Conservation (phyloP, 1,284 basidiomycete species). For the Termitomyces sp. region DNA sequence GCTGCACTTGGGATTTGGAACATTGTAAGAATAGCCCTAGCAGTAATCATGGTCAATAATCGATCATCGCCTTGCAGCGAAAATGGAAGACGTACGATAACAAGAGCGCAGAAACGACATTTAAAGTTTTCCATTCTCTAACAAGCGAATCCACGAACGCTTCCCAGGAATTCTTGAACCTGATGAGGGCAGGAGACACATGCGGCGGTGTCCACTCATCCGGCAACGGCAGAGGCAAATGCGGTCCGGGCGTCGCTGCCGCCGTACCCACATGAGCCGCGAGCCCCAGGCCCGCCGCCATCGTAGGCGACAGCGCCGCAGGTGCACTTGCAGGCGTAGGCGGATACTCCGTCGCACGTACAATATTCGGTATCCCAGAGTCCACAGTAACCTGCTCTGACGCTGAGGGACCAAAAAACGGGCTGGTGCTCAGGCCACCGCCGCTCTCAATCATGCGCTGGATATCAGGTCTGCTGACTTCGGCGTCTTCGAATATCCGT, state of each 20-base stretch:
- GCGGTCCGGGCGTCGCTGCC: conserved; percentile 16
- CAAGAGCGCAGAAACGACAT: conserved; percentile 67
- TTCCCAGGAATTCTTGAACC: conserved; percentile 73
- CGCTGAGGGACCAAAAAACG: conserved; percentile 11
- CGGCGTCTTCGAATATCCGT: conserved; percentile 67
- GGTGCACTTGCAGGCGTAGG: background rate
- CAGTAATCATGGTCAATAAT: background rate
- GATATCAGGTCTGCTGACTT: conserved; percentile 68
- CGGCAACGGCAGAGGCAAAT: conserved; percentile 45
- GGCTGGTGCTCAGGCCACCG: conserved; percentile 19
- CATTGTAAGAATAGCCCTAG: conserved; percentile 68
- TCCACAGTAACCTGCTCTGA: conserved; percentile 12
- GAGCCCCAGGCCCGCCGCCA: conserved; percentile 19
- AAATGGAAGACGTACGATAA: conserved; percentile 46
- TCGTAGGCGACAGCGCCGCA: conserved; percentile 12
- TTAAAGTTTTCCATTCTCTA: conserved; percentile 74
- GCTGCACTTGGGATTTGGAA: conserved; percentile 62
- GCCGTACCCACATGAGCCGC: conserved; percentile 22
- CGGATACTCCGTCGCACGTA: conserved; percentile 7
- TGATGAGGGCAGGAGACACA: conserved; percentile 54
- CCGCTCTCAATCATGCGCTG: conserved; percentile 57
- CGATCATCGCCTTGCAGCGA: background rate
- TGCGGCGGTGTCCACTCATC: conserved; percentile 57
- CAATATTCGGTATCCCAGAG: conserved; percentile 1
- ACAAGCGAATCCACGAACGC: conserved; percentile 62